Conservation (phyloP, 768 basidiomycete species). For the Pleurotus ostreatus region DNA sequence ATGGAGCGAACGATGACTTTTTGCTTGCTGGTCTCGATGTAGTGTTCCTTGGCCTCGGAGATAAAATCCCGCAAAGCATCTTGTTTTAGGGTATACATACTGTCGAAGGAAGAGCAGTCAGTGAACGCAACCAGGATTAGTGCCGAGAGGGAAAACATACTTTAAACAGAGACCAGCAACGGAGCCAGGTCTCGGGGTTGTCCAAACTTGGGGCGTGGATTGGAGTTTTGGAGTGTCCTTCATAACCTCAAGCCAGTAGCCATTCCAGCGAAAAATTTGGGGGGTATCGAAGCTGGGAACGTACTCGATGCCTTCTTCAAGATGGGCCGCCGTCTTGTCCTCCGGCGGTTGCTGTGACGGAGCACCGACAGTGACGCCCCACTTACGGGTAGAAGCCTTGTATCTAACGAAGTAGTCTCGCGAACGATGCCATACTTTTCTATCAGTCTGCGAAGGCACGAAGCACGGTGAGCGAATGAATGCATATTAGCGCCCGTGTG, state of each 20-base stretch:
- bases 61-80: background rate
- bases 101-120: background rate
- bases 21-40: constrained; percentile 4
- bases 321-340: constrained; percentile 6
- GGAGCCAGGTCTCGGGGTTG: background rate
- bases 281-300: constrained; percentile 36
- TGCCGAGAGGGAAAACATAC: background rate
- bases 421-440: constrained; percentile 38
- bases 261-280: constrained; percentile 41
- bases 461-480: too few species aligned
- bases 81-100: background rate
- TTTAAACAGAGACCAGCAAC: background rate
- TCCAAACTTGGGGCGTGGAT: background rate
- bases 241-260: constrained; percentile 37
- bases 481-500: too few species aligned
- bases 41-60: constrained; percentile 3
- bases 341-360: too few species aligned
- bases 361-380: constrained; percentile 26
- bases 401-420: constrained; percentile 37
- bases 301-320: constrained; percentile 34
- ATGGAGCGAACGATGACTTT: constrained; percentile 3
- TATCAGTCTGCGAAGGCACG: constrained; percentile 27
- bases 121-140: too few species aligned
- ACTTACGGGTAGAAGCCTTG: constrained; percentile 33
- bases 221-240: background rate